A percentile compares a stretch with the other conserved stretches of the same genome.
Conservation (phyloP, 768 basidiomycete genomes). For the Tylopilus balloui region DNA sequence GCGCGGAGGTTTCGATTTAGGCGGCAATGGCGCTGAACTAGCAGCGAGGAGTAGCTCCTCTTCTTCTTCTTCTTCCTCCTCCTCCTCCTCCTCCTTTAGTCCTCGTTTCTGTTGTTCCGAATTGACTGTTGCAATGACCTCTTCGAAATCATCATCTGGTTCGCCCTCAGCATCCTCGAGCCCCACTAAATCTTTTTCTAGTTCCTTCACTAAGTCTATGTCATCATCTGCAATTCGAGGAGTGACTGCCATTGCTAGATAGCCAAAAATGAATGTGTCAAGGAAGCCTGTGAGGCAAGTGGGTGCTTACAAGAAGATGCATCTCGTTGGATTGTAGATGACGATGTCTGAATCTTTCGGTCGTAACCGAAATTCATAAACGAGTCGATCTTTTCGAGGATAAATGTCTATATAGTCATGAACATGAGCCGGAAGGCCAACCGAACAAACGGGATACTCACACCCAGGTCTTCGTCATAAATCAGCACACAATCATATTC, state of each 20-base stretch:
- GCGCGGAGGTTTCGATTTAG: conserved; percentile 33
- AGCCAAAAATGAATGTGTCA: neutral
- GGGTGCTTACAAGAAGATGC: conserved; percentile 22
- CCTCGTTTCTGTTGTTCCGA: conserved; percentile 32
- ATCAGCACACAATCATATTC: conserved; percentile 76
- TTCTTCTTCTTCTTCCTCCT: conserved; percentile 36
- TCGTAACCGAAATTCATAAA: conserved; percentile 52
- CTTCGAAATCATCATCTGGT: conserved; percentile 43
- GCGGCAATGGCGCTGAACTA: conserved; percentile 20
- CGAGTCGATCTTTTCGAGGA: conserved; percentile 73
- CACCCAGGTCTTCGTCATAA: conserved; percentile 71
- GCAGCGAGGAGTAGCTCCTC: conserved; percentile 26
- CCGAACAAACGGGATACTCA: conserved; percentile 31
- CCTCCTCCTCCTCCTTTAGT: conserved; percentile 20
- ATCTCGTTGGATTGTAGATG: conserved; percentile 16
- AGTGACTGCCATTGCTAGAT: conserved; percentile 18
- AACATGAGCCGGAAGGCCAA: conserved; percentile 7
- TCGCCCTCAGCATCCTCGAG: conserved; percentile 38
- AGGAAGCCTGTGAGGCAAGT: neutral
- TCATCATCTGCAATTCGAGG: conserved; percentile 26
- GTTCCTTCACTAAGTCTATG: conserved; percentile 27
- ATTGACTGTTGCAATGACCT: conserved; percentile 33
- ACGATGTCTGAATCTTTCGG: conserved; percentile 35
- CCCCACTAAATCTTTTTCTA: conserved; percentile 25
- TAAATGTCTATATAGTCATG: conserved; percentile 49